Base-by-base conservation (phyloP, 805 yeast species). In the Crinitomyces ghanaensis region DNA sequence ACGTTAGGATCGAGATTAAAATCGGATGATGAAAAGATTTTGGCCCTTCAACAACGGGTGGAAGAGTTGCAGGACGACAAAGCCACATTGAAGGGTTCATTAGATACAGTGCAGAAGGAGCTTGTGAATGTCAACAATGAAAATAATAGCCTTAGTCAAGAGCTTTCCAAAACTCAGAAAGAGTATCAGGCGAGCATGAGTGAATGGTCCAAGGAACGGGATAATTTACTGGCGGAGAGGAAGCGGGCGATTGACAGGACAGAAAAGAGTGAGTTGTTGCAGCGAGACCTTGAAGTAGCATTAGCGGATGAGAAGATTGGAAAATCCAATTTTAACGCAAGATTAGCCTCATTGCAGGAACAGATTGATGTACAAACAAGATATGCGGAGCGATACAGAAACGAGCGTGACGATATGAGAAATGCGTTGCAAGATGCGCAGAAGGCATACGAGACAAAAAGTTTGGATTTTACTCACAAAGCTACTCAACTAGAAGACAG, bases 1-100 rank as follows among this genome's bases (percentile, higher is more conserved):
- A 49, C 60, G 4, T 54, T 50, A 57, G 70, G 56, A 51, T 70
- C 53, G 60, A 64, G 60, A 41, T 59, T 48, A 59, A 63, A 53
- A 57, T 58, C 53, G 13, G 64, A 62, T 33, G 50, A 61, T 3
- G 52, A 39, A 3, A 49, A 44, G 37, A 34, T 50, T 12, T 36
- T 53, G 11, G 54, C 51, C 20, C 41, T 58, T 43, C 62, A 51
- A 44, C 53, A 44, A 18, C 44, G 14, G 33, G 45, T 57, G 14
- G 65, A 54, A 5, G 39, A 48, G 1, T 31, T 51, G 16, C 57
- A 49, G 24, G 51, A 47, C 27, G 67, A 57, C 35, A 55, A 50
- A 21, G 45, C 53, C 16, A 58, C 58, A 24, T 35, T 56, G 4
- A 51, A 49, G n/a, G 48, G 47, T 16, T 49, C 64, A 1, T 42